phyloP scores from a whole-genome alignment of 495 filamentous ascomycete species.

The Aspergillus bridgeri region DNA sequence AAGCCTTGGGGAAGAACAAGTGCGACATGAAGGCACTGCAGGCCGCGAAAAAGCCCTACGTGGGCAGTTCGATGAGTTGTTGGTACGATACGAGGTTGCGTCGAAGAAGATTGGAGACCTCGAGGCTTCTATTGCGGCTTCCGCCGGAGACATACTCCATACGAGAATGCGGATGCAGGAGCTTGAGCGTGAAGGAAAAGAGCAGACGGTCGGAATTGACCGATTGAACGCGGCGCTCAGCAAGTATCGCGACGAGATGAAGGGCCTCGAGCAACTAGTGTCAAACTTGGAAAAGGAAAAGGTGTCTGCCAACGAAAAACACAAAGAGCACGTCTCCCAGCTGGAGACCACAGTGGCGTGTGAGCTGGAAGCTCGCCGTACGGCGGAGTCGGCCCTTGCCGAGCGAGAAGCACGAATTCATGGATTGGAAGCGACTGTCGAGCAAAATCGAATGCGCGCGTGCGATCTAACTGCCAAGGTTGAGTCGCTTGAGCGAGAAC shows the following conservation, averaged over 20 bases:
- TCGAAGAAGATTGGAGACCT: conserved; percentile 45
- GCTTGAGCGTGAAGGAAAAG: conserved; percentile 50
- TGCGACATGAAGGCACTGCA: conserved; percentile 27
- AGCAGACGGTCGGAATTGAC: conserved; percentile 56
- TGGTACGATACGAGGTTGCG: conserved; percentile 36
- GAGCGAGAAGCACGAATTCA: conserved; percentile 34
- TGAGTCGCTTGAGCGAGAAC: conserved; percentile 33
- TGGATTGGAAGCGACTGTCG: conserved; percentile 37
- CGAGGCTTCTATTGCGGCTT: conserved; percentile 56
- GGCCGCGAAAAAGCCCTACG: conserved; percentile 37
- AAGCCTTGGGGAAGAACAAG: conserved; percentile 31
- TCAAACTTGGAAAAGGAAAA: conserved; percentile 57
- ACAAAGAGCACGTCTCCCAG: conserved; percentile 35
- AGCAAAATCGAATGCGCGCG: conserved; percentile 35
- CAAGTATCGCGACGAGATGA: conserved; percentile 62
- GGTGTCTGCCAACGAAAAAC: conserved; percentile 24
- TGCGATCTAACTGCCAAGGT: conserved; percentile 33
- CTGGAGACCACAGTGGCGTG: conserved; percentile 36
- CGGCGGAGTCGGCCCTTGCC: conserved; percentile 33
- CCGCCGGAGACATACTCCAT: conserved; percentile 47
- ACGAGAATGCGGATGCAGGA: conserved; percentile 44
- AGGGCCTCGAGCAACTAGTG: conserved; percentile 59
- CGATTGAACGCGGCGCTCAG: conserved; percentile 59
- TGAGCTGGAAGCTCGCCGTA: conserved; percentile 33
- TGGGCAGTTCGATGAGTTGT: conserved; percentile 40